Evolutionary conservation across 2,329 filamentous ascomycete species (phyloP), one percentile per base, ranked within the genome.

Genomic region (Fusarium dimerum): DNA sequence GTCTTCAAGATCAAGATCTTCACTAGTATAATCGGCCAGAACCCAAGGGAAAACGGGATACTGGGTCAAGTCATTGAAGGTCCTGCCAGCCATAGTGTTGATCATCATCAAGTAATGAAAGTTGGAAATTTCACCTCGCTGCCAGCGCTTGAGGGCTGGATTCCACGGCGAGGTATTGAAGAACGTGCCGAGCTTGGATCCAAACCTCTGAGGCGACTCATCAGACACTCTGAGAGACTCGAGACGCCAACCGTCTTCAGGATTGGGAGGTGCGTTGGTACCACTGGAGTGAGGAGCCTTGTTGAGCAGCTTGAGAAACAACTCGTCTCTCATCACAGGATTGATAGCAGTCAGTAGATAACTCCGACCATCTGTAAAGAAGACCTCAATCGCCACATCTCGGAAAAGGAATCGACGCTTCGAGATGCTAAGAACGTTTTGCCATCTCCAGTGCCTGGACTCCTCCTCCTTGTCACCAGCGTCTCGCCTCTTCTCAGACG

Each of bases 11-110:
- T 99, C 91, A 11, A 99, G 78, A 68, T 97, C 92, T 16, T 96
- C 88, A 63, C 93, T 97, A 0, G 89, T 93, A 68, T 99, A 99
- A 67, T 99, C 93, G 0, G 94, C 92, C 43, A 99, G 76, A 4
- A 99, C 87, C 94, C 94, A 99, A 0, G 94, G 94, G 60, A 99
- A 99, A 16, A 99, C 92, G 0, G 94, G 94, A 65, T 99, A 99
- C 66, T 99, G 95, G 0, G 94, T 99, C 16, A 99, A 78, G 67
- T 99, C 94, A 67, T 99, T 99, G 76, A 99, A 99, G 0, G 94
- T 97, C 47, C 94, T 82, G 3, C 94, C 94, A 29, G 95, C 95
- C 82, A 99, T 90, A 0, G 94, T 97, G 67, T 99, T 99, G 66
- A 99, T 86, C 54, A 97, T 86, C 93, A 99, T 99, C 36, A 99